Conservation (phyloP, 2,329 filamentous ascomycete genomes). For the Arachnomyces sp. region DNA sequence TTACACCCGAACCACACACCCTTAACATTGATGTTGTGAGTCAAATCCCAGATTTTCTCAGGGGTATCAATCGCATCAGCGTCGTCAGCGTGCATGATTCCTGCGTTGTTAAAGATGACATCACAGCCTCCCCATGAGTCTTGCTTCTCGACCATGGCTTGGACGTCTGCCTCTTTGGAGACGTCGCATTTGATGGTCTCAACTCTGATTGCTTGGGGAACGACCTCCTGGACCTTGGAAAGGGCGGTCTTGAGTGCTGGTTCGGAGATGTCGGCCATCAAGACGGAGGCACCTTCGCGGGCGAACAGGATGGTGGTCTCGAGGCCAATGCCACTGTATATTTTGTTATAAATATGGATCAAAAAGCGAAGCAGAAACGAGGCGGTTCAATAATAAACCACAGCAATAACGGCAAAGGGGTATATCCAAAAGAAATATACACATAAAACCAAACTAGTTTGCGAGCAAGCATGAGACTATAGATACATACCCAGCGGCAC, state of each 20-base stretch:
- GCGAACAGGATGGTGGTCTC: constrained; percentile 86
- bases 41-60: constrained; percentile 89
- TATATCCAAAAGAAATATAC: too few species aligned
- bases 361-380: not conserved
- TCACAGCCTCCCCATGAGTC: constrained; percentile 84
- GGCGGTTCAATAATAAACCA: not conserved
- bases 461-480: constrained; percentile 3
- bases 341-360: not conserved
- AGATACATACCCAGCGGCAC: constrained; percentile 66
- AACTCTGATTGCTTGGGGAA: constrained; percentile 52
- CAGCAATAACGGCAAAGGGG: too few species aligned
- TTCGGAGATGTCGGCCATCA: constrained; percentile 77
- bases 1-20: constrained; percentile 96
- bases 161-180: constrained; percentile 71
- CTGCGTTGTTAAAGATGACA: constrained; percentile 94
- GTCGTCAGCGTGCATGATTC: constrained; percentile 86
- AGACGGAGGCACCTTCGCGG: constrained; percentile 74
- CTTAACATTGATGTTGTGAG: constrained; percentile 92
- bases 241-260: constrained; percentile 68
- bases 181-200: constrained; percentile 67
- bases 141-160: constrained; percentile 63
- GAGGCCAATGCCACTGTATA: constrained; percentile 69
- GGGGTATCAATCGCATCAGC: constrained; percentile 74
- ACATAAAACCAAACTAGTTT: constrained; percentile 3
- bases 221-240: constrained; percentile 64